Evolutionary conservation across 208 protist species (phyloP), one percentile per base, ranked within the genome.

Genomic region (Crithidia fasciculata): DNA sequence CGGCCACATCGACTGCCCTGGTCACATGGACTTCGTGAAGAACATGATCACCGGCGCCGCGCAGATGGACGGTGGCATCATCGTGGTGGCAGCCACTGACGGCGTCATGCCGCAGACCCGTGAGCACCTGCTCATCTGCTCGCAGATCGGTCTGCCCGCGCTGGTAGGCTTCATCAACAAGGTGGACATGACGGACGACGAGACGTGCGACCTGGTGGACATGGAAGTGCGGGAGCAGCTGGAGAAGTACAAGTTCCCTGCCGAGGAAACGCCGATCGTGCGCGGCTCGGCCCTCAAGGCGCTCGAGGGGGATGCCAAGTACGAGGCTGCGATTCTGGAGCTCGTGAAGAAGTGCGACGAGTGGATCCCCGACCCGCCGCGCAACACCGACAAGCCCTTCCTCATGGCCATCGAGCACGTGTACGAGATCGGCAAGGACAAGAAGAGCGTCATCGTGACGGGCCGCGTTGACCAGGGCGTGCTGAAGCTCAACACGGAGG

Each of bases 11-110:
- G 99, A 99, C 90, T 99, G 98, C 81, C 99, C 99, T 36, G 99
- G 99, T 28, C 99, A 99, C 76, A 90, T 98, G 74, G 99, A 99
- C 88, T 99, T 99, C 91, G 98, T 99, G 74, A 99, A 99, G 87
- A 99, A 99, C 94, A 99, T 99, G 98, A 99, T 99, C 83, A 98
- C 98, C 65, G 99, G 99, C 78, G 98, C 98, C 57, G 97, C 98
- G 47, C 98, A 99, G 84, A 97, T 97, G 93, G 93, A 98, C 73
- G 93, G 91, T 57, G 90, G 90, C 44, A 98, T 98, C 69, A 89
- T 98, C 63, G 93, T 98, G 55, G 92, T 98, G 61, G 89, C 92
- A 2, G 93, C 94, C 44, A 98, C 95, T 57, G 98, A 98, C 72
- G 96, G 97, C 60, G 97, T 98, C 56, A 99, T 99, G 98, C 98